Percentiles rank a stretch among this genome's conserved stretches.
These are phyloP conservation scores for Neurospora africana DNA, from an alignment of 495 filamentous ascomycete species.

Conservation along the genomic window DNA sequence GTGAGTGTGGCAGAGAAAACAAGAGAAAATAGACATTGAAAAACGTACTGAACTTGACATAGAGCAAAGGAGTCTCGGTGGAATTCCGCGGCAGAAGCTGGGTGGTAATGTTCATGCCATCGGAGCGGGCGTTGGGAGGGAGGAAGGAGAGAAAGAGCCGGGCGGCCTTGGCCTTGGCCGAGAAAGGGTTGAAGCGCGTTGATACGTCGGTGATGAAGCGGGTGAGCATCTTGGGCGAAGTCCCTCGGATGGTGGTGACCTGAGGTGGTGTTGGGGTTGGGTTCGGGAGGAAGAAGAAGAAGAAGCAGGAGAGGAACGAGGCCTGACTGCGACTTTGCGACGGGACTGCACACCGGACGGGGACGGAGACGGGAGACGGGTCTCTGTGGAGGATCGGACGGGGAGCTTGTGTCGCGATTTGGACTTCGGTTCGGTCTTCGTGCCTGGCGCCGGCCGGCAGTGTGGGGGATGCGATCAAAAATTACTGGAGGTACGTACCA, in stretches of 20 bases:
- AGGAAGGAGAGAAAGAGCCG: conserved; percentile 79
- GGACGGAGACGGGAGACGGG: neutral
- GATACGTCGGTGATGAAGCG: conserved; percentile 73
- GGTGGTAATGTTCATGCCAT: conserved; percentile 65
- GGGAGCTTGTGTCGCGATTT: neutral
- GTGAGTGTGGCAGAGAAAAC: neutral
- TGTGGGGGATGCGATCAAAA: neutral
- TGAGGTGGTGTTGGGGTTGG: neutral
- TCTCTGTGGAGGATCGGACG: neutral
- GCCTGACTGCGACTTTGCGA: neutral
- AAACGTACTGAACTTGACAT: conserved; percentile 71
- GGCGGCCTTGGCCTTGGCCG: conserved; percentile 59
- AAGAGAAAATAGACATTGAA: neutral
- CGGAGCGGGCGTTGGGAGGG: conserved; percentile 63
- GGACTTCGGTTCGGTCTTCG: neutral
- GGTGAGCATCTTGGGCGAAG: conserved; percentile 62
- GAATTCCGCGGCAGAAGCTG: conserved; percentile 61
- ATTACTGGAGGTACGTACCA: neutral
- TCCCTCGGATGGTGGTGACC: neutral
- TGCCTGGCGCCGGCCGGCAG: neutral
- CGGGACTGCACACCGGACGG: conserved; percentile 6
- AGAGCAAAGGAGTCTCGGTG: conserved; percentile 49
- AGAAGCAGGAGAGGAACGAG: neutral
- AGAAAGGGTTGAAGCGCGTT: conserved; percentile 89
- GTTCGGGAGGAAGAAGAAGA: neutral